These are phyloP conservation scores for Silene uniflora DNA, from an alignment of 148 eudicot genomes.

Conservation along the genomic window DNA sequence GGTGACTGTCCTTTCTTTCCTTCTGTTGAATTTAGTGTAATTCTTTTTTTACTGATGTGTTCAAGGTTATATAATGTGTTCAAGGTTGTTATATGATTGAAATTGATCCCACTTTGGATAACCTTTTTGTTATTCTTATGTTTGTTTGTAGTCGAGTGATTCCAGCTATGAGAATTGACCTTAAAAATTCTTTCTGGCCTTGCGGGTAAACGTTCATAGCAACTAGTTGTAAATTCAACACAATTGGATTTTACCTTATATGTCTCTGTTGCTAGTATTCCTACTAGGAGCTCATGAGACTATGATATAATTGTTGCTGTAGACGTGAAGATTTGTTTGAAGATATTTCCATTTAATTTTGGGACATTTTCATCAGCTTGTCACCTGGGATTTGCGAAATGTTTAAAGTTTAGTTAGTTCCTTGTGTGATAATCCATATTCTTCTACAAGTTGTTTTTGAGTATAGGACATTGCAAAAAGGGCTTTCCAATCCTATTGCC, in stretches of 20 bases:
- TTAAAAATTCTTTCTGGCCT: background rate
- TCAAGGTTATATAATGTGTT: background rate
- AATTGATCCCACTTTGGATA: background rate
- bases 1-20: constrained; percentile 39
- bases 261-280: background rate
- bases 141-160: background rate
- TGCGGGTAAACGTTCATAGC: background rate
- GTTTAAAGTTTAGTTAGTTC: background rate
- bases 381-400: background rate
- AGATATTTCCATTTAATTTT: background rate
- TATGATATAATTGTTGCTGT: too few species aligned
- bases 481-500: background rate
- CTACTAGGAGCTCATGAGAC: background rate
- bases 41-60: background rate
- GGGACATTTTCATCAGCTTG: background rate
- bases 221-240: background rate
- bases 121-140: background rate
- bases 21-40: background rate
- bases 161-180: background rate
- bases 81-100: background rate
- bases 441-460: background rate
- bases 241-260: background rate
- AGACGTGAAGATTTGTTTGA: background rate
- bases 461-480: background rate
- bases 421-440: background rate